Conservation (phyloP, 257 asterid genomes). For the Solanum neorickii region DNA sequence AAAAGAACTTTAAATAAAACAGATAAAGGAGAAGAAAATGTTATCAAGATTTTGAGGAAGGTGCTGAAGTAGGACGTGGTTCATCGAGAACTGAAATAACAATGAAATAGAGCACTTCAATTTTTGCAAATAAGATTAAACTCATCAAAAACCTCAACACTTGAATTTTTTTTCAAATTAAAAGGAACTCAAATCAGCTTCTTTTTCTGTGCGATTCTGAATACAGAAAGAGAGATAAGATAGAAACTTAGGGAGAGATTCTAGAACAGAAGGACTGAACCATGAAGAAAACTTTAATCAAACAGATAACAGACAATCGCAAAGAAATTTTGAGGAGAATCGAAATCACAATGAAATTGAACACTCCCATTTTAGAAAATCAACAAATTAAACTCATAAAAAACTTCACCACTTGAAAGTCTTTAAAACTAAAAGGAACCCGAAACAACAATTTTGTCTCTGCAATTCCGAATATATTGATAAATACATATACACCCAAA, state of each 20-base stretch:
- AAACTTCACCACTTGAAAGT: background rate
- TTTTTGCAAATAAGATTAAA: background rate
- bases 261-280: background rate
- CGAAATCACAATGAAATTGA: background rate
- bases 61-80: background rate
- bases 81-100: background rate
- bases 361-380: background rate
- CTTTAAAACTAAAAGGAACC: background rate
- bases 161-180: background rate
- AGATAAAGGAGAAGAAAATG: background rate
- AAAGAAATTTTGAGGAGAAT: background rate
- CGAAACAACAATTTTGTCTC: background rate
- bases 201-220: too few relatives aligned
- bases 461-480: background rate
- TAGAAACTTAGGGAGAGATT: too few relatives aligned
- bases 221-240: too few relatives aligned
- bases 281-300: too few relatives aligned
- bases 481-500: background rate
- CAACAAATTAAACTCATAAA: background rate
- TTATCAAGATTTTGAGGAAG: background rate
- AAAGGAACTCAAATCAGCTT: too few relatives aligned
- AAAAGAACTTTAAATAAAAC: background rate
- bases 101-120: background rate
- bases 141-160: background rate
- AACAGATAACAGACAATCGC: background rate